phyloP scores from a whole-genome alignment of 2,329 filamentous ascomycete species.

The Botrytis hyacinthi region DNA sequence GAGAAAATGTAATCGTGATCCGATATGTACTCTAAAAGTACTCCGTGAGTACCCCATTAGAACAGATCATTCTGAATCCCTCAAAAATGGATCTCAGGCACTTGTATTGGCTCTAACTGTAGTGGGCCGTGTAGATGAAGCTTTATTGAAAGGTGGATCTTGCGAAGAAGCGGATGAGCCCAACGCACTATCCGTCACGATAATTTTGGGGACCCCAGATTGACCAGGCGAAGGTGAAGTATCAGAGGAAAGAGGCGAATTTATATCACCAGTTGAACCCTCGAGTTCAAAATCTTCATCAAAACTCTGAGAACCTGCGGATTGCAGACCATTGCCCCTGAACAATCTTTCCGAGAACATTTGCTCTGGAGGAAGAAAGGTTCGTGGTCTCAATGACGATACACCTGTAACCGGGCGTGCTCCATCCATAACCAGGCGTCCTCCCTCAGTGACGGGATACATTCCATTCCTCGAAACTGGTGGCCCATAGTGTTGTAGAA shows the following conservation, averaged over 20 bases:
- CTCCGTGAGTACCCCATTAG: not conserved
- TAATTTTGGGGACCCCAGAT: not conserved
- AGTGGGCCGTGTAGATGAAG: not conserved
- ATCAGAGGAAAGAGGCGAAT: not conserved
- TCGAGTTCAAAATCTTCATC: not conserved
- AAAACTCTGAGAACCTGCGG: not conserved
- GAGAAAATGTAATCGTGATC: not conserved
- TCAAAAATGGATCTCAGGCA: not conserved
- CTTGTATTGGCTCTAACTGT: not conserved
- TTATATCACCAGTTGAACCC: not conserved
- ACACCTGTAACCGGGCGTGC: not conserved
- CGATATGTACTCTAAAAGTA: not conserved
- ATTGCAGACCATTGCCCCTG: not conserved
- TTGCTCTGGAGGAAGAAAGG: not conserved
- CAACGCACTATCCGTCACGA: not conserved
- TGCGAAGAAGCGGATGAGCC: not conserved
- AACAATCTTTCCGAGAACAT: constrained; percentile 14
- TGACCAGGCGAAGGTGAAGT: too few species aligned
- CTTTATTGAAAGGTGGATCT: not conserved
- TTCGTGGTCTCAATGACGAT: not conserved
- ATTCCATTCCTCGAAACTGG: not conserved
- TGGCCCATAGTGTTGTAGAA: constrained; percentile 11
- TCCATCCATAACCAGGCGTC: not conserved
- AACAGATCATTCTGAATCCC: not conserved
- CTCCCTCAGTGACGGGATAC: not conserved